Percentiles rank a stretch among this genome's conserved stretches.
Conservation (phyloP, 257 asterid genomes). For the Solanum bulbocastanum region DNA sequence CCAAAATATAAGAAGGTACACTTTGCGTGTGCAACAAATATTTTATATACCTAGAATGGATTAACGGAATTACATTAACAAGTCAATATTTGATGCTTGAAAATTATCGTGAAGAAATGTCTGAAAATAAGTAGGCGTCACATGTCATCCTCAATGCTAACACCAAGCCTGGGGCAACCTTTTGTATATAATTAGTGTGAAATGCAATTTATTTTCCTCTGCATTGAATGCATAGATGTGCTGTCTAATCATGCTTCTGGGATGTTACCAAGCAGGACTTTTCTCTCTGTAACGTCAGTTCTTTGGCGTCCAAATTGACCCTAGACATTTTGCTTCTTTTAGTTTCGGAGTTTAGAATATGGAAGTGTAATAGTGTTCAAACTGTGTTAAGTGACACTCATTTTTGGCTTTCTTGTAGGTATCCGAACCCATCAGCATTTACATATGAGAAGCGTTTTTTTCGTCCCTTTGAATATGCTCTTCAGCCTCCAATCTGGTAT, state of each 20-base stretch:
- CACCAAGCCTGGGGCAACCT: neutral
- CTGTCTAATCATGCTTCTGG: neutral
- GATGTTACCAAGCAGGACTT: neutral
- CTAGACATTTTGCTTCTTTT: neutral
- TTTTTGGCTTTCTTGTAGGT: constrained; percentile 28
- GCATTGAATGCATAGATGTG: neutral
- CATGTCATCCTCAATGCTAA: neutral
- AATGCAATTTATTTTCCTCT: neutral
- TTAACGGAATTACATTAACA: neutral
- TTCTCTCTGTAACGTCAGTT: neutral
- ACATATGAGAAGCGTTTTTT: constrained; percentile 69
- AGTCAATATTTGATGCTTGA: neutral
- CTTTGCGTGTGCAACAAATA: neutral
- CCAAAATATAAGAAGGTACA: neutral
- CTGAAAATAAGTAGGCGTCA: neutral
- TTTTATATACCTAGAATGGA: neutral
- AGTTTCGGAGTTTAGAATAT: neutral
- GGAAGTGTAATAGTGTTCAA: neutral
- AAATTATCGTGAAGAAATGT: neutral
- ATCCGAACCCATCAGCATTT: constrained; percentile 70
- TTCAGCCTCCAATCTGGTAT: constrained; percentile 69
- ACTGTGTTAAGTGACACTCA: neutral
- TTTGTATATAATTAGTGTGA: neutral
- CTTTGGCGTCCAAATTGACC: neutral
- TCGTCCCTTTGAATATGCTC: constrained; percentile 76